A percentile compares a stretch with the other conserved stretches of the same genome.
These are phyloP conservation scores for Sicyos baderoa DNA, from an alignment of 306 rosid species.

Conservation along the genomic window DNA sequence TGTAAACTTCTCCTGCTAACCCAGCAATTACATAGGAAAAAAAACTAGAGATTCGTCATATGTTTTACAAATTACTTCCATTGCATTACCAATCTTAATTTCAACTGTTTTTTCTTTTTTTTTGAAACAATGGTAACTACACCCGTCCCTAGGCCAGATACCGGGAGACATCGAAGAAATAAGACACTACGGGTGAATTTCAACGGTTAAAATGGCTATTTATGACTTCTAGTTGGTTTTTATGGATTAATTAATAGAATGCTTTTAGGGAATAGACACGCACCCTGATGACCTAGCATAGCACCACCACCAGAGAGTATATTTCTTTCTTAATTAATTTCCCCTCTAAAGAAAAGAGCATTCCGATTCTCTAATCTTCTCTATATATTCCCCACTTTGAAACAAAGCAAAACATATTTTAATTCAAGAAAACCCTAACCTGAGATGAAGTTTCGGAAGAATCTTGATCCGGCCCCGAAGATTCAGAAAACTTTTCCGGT, in stretches of 20 bases:
- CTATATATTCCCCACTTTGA: not conserved
- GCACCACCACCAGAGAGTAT: not conserved
- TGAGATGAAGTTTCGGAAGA: slow-evolving; percentile 24
- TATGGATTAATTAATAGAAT: not conserved
- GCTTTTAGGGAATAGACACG: not conserved
- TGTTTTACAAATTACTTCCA: not conserved
- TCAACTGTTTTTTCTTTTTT: too few relatives aligned
- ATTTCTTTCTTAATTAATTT: not conserved
- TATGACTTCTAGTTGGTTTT: not conserved
- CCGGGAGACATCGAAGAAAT: too few relatives aligned
- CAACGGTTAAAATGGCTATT: not conserved
- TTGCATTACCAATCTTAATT: slow-evolving; percentile 8
- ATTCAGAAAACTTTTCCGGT: slow-evolving; percentile 22
- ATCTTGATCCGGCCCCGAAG: slow-evolving; percentile 31
- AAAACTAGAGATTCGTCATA: not conserved
- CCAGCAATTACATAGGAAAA: not conserved
- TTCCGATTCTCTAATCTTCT: not conserved
- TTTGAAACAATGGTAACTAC: too few relatives aligned
- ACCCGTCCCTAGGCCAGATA: too few relatives aligned
- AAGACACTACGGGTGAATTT: too few relatives aligned
- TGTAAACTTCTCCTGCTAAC: not conserved
- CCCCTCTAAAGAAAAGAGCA: not conserved
- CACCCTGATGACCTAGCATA: not conserved
- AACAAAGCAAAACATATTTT: not conserved
- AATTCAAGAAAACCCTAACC: slow-evolving; percentile 24